Conservation (phyloP, 176 grass and related monocot genomes). For the Lolium rigidum region DNA sequence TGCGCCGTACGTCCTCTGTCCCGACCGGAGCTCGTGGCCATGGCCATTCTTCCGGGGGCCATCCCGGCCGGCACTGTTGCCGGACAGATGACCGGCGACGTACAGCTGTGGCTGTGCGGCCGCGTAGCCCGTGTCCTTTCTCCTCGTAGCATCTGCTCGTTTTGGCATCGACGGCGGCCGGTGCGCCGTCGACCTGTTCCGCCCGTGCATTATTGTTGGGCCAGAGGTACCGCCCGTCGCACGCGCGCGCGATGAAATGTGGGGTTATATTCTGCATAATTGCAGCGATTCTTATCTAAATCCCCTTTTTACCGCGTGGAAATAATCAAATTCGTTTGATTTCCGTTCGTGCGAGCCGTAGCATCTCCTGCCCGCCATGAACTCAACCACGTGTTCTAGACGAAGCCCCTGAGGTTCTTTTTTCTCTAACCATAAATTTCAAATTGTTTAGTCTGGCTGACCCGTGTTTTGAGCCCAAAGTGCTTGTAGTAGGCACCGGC, state of each 20-base stretch:
- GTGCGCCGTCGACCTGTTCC: constrained; percentile 14
- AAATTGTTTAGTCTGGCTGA: neutral
- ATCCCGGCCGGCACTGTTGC: too few species aligned
- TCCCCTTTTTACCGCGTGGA: too few species aligned
- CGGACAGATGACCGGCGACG: neutral
- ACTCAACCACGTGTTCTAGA: too few species aligned
- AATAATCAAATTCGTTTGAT: too few species aligned
- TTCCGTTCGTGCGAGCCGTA: too few species aligned
- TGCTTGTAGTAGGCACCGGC: neutral
- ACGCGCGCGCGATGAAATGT: too few species aligned
- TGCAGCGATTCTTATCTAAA: too few species aligned
- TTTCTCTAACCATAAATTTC: neutral
- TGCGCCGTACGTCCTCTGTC: neutral
- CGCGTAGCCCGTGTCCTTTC: neutral
- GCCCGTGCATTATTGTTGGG: neutral
- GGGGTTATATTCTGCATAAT: too few species aligned
- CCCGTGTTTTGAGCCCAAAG: neutral
- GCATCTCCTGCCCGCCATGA: too few species aligned
- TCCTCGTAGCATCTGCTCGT: neutral
- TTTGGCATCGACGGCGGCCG: neutral
- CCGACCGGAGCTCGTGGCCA: constrained; percentile 44
- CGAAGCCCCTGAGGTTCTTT: neutral
- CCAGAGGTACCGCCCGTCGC: neutral
- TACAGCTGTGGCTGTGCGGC: neutral
- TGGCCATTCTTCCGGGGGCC: constrained; percentile 18